Percentiles rank a stretch among this genome's conserved stretches.
phyloP scores from a whole-genome alignment of 2,329 filamentous ascomycete genomes.

The Camillea tinctor region DNA sequence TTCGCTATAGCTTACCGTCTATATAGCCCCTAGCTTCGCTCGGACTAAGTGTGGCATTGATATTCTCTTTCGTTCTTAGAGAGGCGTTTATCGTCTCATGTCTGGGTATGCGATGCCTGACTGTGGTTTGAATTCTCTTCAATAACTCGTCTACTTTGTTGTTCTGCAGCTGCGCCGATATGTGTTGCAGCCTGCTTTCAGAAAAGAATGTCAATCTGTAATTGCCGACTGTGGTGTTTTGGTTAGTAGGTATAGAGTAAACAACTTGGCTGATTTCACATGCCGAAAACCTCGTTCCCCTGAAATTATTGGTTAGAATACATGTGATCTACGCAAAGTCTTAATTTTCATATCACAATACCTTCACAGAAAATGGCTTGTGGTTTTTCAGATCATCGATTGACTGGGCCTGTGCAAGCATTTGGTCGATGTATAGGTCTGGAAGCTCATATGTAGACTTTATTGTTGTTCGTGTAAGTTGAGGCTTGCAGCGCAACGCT shows the following conservation, averaged over 20 bases:
- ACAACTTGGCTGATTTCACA: not conserved
- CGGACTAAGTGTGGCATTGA: slow-evolving; percentile 1
- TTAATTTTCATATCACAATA: slow-evolving; percentile 4
- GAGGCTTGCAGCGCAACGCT: no score
- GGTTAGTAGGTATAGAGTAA: slow-evolving; percentile 2
- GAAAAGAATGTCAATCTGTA: slow-evolving; percentile 31
- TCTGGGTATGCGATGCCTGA: slow-evolving; percentile 13
- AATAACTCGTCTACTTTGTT: slow-evolving; percentile 31
- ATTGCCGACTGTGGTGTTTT: slow-evolving; percentile 19
- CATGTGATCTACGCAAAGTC: not conserved
- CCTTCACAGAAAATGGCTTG: slow-evolving; percentile 24
- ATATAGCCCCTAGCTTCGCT: slow-evolving; percentile 12
- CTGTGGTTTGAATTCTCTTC: slow-evolving; percentile 25
- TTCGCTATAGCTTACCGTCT: slow-evolving; percentile 3
- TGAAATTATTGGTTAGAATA: slow-evolving; percentile 12
- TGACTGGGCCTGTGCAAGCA: slow-evolving; percentile 20
- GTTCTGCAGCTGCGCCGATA: slow-evolving; percentile 29
- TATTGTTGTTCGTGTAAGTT: not conserved
- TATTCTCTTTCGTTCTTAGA: slow-evolving; percentile 1
- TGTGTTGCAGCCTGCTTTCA: slow-evolving; percentile 30
- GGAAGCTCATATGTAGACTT: slow-evolving; percentile 18
- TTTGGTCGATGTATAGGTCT: slow-evolving; percentile 28
- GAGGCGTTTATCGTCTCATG: slow-evolving; percentile 3
- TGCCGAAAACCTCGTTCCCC: slow-evolving; percentile 31
- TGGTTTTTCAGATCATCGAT: slow-evolving; percentile 8